These are phyloP conservation scores for Sphenostylis stenocarpa DNA, from an alignment of 306 rosid genomes.

Conservation along the genomic window DNA sequence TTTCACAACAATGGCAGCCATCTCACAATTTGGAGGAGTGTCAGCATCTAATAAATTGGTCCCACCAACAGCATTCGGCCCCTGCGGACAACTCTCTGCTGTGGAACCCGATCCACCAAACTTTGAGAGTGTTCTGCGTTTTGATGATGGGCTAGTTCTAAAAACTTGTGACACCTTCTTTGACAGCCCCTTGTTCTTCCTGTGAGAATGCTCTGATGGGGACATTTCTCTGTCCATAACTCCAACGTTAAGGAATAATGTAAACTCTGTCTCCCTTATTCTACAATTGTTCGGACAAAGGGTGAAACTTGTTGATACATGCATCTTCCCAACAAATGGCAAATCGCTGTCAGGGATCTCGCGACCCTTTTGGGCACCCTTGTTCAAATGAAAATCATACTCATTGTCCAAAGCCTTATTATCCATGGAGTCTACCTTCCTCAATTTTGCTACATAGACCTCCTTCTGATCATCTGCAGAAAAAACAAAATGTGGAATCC, in stretches of 20 bases:
- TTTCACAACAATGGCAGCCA: conserved; percentile 79
- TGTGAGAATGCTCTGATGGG: conserved; percentile 46
- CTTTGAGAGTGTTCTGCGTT: conserved; percentile 54
- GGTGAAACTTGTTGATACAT: conserved; percentile 65
- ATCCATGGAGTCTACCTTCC: conserved; percentile 46
- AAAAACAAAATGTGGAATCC: conserved; percentile 79
- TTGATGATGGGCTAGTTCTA: conserved; percentile 55
- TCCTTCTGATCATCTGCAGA: conserved; percentile 77
- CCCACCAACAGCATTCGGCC: conserved; percentile 39
- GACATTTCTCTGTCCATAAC: conserved; percentile 46
- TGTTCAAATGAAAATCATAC: conserved; percentile 68
- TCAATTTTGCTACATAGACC: conserved; percentile 63
- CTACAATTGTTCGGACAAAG: conserved; percentile 58
- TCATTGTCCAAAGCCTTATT: conserved; percentile 59
- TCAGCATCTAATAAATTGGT: conserved; percentile 40
- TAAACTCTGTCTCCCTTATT: conserved; percentile 70
- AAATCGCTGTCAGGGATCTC: conserved; percentile 41
- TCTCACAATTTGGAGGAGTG: conserved; percentile 75
- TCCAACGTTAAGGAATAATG: conserved; percentile 59
- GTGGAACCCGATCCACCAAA: conserved; percentile 40
- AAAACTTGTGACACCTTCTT: conserved; percentile 69
- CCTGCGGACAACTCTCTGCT: conserved; percentile 53
- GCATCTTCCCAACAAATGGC: conserved; percentile 79
- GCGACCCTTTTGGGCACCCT: conserved; percentile 54
- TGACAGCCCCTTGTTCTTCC: conserved; percentile 66